A percentile compares a stretch with the other conserved stretches of the same genome.
These are phyloP conservation scores for Serpula lacrymans DNA, from an alignment of 768 basidiomycete species.

Conservation along the genomic window DNA sequence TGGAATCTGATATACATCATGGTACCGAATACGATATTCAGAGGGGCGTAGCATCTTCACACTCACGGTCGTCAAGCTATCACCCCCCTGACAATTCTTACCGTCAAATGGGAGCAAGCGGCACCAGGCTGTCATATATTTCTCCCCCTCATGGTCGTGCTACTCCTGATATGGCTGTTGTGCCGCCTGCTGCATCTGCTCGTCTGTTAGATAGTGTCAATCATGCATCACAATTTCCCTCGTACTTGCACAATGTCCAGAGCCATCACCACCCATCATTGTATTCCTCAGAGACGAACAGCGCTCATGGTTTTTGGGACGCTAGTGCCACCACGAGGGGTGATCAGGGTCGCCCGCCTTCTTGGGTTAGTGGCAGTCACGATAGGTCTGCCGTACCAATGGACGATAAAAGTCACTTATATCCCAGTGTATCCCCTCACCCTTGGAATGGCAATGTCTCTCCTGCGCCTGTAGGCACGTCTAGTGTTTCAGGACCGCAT, in stretches of 20 bases:
- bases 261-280: conserved; percentile 15
- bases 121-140: conserved; percentile 21
- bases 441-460: too few relatives aligned
- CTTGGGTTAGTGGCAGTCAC: conserved; percentile 17
- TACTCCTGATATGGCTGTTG: conserved; percentile 22
- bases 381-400: too few relatives aligned
- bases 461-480: conserved; percentile 21
- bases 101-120: conserved; percentile 18
- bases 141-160: conserved; percentile 21
- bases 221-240: conserved; percentile 15
- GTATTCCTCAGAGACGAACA: too few relatives aligned
- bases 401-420: too few relatives aligned
- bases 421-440: too few relatives aligned
- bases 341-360: conserved; percentile 21
- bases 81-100: conserved; percentile 22
- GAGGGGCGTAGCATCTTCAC: too few relatives aligned
- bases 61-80: conserved; percentile 18
- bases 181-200: conserved; percentile 17
- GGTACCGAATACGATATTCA: conserved; percentile 10
- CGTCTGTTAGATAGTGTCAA: conserved; percentile 21
- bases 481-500: conserved; percentile 17
- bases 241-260: conserved; percentile 24
- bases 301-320: too few relatives aligned
- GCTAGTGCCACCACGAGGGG: too few relatives aligned
- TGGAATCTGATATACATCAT: conserved; percentile 15